These are phyloP conservation scores for Dendrothele bispora DNA, from an alignment of 768 basidiomycete species.

Conservation along the genomic window DNA sequence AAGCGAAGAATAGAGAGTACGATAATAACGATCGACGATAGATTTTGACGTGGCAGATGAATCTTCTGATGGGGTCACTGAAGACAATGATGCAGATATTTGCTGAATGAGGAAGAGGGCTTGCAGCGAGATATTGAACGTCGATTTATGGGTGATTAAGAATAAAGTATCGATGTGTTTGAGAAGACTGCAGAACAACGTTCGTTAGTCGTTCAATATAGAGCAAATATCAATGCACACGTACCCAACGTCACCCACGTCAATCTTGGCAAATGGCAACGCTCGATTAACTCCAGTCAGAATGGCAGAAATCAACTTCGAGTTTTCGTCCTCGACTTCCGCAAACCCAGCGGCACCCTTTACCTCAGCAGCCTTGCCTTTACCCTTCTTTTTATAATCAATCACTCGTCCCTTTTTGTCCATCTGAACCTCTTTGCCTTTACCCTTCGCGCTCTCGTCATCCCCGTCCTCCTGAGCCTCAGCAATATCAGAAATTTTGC, in stretches of 20 bases:
- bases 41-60: slow-evolving; percentile 43
- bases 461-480: slow-evolving; percentile 33
- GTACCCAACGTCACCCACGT: slow-evolving; percentile 64
- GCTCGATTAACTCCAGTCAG: slow-evolving; percentile 95
- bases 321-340: slow-evolving; percentile 78
- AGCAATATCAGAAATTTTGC: slow-evolving; percentile 25
- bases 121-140: slow-evolving; percentile 96
- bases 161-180: slow-evolving; percentile 92
- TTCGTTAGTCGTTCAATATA: neutral
- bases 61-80: slow-evolving; percentile 37
- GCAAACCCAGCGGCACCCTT: slow-evolving; percentile 66
- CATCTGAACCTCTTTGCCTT: slow-evolving; percentile 29
- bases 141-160: slow-evolving; percentile 91
- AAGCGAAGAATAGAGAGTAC: slow-evolving; percentile 87
- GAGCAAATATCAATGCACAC: slow-evolving; percentile 21
- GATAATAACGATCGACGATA: slow-evolving; percentile 69
- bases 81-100: slow-evolving; percentile 58
- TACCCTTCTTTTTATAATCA: slow-evolving; percentile 32
- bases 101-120: slow-evolving; percentile 88
- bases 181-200: slow-evolving; percentile 55
- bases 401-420: slow-evolving; percentile 24
- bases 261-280: slow-evolving; percentile 86
- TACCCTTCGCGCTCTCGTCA: too few species aligned
- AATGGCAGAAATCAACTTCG: slow-evolving; percentile 84
- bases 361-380: slow-evolving; percentile 39